Base-by-base conservation (phyloP, 2,329 filamentous ascomycete genomes). In the Erysiphe neolycopersici region DNA sequence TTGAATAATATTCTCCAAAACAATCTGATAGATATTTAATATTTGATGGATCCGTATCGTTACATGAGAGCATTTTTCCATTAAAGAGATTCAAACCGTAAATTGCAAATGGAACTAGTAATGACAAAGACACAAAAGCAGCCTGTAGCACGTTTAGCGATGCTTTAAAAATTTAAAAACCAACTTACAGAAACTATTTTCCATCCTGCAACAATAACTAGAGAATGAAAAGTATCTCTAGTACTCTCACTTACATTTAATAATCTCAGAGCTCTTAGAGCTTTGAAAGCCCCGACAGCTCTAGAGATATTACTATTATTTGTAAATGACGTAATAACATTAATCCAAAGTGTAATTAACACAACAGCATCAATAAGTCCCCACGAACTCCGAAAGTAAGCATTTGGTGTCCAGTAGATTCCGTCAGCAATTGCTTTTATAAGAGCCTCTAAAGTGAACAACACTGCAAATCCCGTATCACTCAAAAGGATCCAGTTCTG, bases 381-480 rank as follows among this genome's bases (percentile, higher is more conserved):
- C 89, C 89, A 98, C 0, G 85, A 87, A 55, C 87, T 87, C 53
- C 89, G 76, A 58, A 94, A 83, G 57, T 93, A 98, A 2, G 91
- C 91, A 60, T 98, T 94, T 0, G 89, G 89, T 0, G 89, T 94
- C 73, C 82, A 95, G 58, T 94, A 79, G 53, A 93, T 79, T 8
- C 89, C 89, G 61, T 98, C 89, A 0, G 89, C 89, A 52, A 98
- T 74, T 44, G 92, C 76, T 59, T 98, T 98, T 62, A 98, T 85
- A 5, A 75, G 54, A 0, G 85, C 83, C 59, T 98, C 89, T 6
- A 81, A 56, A 0, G 79, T 79, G 61, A 98, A 98, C 13, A 98
- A 61, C 1, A 79, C 60, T 1, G 87, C 84, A 57, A 98, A 98
- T 6, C 80, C 77, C 59, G 91, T 67, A 58, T 98, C 89, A 12